Conservation (phyloP, 225 moss, liverwort and hornwort genomes). For the Climacium dendroides region DNA sequence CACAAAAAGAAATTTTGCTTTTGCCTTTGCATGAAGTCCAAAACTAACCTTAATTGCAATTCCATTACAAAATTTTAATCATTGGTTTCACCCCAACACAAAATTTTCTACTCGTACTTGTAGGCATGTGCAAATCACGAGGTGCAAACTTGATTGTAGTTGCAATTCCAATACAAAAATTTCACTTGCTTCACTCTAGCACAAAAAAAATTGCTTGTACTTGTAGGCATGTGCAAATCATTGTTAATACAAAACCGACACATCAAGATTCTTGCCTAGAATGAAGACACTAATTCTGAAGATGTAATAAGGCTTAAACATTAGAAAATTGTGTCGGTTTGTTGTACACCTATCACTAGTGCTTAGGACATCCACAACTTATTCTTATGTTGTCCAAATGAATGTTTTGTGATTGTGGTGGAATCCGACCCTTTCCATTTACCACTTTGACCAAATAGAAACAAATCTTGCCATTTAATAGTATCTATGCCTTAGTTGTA, state of each 20-base stretch:
- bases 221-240: neutral
- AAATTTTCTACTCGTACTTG: too few relatives aligned
- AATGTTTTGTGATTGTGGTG: neutral
- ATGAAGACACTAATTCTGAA: neutral
- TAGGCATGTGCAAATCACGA: too few relatives aligned
- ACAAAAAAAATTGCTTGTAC: neutral
- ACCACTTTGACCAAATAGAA: rapidly evolving
- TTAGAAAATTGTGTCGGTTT: neutral
- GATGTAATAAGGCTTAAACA: neutral
- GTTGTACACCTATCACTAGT: too few relatives aligned
- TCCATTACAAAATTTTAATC: too few relatives aligned
- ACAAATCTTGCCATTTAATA: neutral
- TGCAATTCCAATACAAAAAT: too few relatives aligned
- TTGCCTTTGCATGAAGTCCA: too few relatives aligned
- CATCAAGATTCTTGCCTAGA: neutral
- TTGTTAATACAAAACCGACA: rapidly evolving
- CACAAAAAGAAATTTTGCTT: too few relatives aligned
- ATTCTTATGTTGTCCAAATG: neutral
- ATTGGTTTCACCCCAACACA: too few relatives aligned
- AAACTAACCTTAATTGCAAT: too few relatives aligned
- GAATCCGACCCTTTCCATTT: neutral
- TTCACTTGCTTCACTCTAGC: too few relatives aligned
- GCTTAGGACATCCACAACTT: neutral
- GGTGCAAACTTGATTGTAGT: too few relatives aligned
- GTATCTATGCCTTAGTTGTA: neutral